Base-by-base conservation (phyloP, 2,329 filamentous ascomycete species). In the Talaromyces sp. region DNA sequence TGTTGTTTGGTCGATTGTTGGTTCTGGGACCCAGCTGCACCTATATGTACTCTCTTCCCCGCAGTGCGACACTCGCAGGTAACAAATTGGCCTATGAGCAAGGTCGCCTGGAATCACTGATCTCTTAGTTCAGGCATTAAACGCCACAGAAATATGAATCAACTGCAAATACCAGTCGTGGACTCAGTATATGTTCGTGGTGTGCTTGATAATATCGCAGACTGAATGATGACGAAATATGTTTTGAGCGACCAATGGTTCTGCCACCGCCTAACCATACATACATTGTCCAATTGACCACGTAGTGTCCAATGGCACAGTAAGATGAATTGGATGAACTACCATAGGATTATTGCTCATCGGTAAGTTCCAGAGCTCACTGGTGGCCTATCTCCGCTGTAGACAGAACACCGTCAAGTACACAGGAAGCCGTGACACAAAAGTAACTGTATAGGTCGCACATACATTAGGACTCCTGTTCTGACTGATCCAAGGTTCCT, bases 251-350 rank as follows among this genome's bases (percentile, higher is more conserved):
- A 48, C 17, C n/a, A 40, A 25, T 28, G 21, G 22, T 58, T 58
- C 56, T 58, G 56, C 56, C 56, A 53, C 56, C 50, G 56, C 56
- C 56, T 48, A 28, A 9, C n/a, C n/a, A 2, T 21, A 4, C 7
- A 3, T 22, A 41, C 7, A 13, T 25, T 15, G 43, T 10, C 28
- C 25, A 45, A 25, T 21, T 9, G 9, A 28, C 15, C 19, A 19
- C 43, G 33, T 48, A 48, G 9, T 33, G 28, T 21, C 17, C 28
- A 35, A 35, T 21, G 28, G 17, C n/a, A 15, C 28, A 13, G 28
- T n/a, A 10, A 48, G 8, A 31, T 33, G 2, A 35, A 2, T 1
- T n/a, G 33, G n/a, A 7, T 15, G n/a, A 21, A 21, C 28, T 48
- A 48, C 28, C 2, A 48, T 35, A n/a, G 28, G 21, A n/a, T 33